A percentile compares a stretch with the other conserved stretches of the same genome.
phyloP scores from a whole-genome alignment of 768 basidiomycete species.

The Pluteus cervinus region DNA sequence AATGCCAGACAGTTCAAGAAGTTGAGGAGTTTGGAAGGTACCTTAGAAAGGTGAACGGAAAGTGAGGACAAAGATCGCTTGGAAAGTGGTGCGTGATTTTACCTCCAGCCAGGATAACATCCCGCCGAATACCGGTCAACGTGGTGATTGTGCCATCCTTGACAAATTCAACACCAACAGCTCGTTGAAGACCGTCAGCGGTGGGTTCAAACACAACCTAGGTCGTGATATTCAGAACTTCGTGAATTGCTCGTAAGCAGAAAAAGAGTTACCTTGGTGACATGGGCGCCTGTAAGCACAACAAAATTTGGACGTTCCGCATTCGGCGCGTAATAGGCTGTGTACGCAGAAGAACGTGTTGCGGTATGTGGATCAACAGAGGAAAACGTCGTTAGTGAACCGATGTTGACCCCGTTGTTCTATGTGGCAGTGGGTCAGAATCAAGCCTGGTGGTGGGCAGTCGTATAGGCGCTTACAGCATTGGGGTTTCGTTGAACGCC shows the following conservation, averaged over 20 bases:
- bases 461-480: constrained; percentile 1
- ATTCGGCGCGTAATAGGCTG: constrained; percentile 22
- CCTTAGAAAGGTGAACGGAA: constrained; percentile 9
- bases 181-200: not conserved
- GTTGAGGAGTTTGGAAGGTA: constrained; percentile 17
- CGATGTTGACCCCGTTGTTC: constrained; percentile 2
- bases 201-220: constrained; percentile 7
- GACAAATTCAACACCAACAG: constrained; percentile 8
- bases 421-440: not conserved
- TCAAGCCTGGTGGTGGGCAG: not conserved
- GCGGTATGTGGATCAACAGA: constrained; percentile 17
- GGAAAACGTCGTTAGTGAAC: constrained; percentile 1
- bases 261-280: constrained; percentile 18
- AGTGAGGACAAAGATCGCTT: not conserved
- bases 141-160: constrained; percentile 13
- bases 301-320: constrained; percentile 18
- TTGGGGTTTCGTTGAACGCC: constrained; percentile 4
- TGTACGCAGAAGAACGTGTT: constrained; percentile 19
- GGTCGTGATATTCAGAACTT: constrained; percentile 5
- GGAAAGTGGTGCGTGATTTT: not conserved
- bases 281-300: constrained; percentile 20
- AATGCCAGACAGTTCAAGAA: constrained; percentile 50
- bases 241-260: constrained; percentile 3
- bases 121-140: constrained; percentile 28
- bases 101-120: constrained; percentile 34